These are phyloP conservation scores for Tolypocladium endophyticum DNA, from an alignment of 2,329 filamentous ascomycete genomes.

Conservation along the genomic window DNA sequence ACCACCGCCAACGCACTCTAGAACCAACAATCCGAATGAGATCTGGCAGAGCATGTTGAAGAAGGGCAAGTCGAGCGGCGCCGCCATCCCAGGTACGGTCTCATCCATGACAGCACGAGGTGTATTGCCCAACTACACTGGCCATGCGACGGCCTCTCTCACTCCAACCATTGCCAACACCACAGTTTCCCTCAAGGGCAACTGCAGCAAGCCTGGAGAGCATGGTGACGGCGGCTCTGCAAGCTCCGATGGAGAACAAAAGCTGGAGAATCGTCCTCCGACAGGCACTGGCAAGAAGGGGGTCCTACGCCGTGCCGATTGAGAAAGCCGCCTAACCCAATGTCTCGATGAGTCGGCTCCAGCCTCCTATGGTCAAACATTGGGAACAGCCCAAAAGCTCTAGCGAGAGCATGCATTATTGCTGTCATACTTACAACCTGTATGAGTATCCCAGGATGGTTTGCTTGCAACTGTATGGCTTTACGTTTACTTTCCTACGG, in stretches of 20 bases:
- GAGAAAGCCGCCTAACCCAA: not conserved
- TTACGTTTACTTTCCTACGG: constrained; percentile 12
- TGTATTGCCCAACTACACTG: constrained; percentile 41
- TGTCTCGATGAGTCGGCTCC: constrained; percentile 2
- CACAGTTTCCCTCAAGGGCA: constrained; percentile 19
- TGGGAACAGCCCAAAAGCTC: constrained; percentile 8
- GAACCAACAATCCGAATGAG: constrained; percentile 29
- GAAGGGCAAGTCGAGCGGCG: constrained; percentile 38
- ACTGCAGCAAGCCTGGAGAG: constrained; percentile 15
- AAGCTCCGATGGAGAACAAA: constrained; percentile 20
- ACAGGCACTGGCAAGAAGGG: constrained; percentile 7
- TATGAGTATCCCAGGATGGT: constrained; percentile 14
- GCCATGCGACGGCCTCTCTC: constrained; percentile 41
- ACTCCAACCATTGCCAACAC: constrained; percentile 31
- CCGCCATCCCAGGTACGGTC: constrained; percentile 34
- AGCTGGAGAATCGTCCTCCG: constrained; percentile 35
- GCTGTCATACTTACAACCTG: constrained; percentile 20
- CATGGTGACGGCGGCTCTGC: constrained; percentile 9
- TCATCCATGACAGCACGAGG: constrained; percentile 44
- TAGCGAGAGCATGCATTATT: constrained; percentile 18
- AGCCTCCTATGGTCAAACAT: not conserved
- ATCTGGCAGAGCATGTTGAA: constrained; percentile 41
- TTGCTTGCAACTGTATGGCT: constrained; percentile 8
- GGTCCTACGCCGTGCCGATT: not conserved
- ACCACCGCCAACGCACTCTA: constrained; percentile 12